Evolutionary conservation across 805 yeast genomes (phyloP).

Genomic region (Barnettozyma botsteinii): DNA sequence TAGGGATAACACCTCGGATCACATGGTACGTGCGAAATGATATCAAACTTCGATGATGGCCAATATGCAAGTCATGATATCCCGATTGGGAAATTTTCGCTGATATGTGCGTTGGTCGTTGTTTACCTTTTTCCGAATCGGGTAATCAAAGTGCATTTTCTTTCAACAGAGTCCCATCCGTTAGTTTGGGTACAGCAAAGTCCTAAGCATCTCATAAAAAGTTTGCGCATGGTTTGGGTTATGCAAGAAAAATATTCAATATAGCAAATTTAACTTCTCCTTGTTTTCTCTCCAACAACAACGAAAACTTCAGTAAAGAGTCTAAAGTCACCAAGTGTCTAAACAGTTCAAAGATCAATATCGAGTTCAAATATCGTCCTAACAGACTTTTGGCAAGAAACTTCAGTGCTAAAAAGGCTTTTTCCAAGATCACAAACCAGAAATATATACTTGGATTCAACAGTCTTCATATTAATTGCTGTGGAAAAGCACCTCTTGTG

Average conservation of each 20-base stretch:
- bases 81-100: conserved; percentile 3
- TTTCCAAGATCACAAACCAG: too few relatives aligned
- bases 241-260: neutral
- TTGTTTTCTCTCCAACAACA: neutral
- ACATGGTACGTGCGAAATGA: neutral
- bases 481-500: neutral
- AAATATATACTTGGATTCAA: too few relatives aligned
- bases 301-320: neutral
- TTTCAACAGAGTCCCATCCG: neutral
- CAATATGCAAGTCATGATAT: conserved; percentile 5
- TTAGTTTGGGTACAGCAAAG: neutral
- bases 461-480: too few relatives aligned
- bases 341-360: neutral
- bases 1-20: too few relatives aligned
- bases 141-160: neutral
- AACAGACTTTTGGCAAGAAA: too few relatives aligned
- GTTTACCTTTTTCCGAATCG: conserved; percentile 11
- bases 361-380: too few relatives aligned
- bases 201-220: neutral
- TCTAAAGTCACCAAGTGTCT: neutral
- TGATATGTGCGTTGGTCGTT: neutral
- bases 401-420: too few relatives aligned
- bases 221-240: neutral
- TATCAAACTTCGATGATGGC: neutral
- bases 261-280: neutral